Evolutionary conservation across 2,329 filamentous ascomycete genomes (phyloP).

Genomic region (Didymella sp.): DNA sequence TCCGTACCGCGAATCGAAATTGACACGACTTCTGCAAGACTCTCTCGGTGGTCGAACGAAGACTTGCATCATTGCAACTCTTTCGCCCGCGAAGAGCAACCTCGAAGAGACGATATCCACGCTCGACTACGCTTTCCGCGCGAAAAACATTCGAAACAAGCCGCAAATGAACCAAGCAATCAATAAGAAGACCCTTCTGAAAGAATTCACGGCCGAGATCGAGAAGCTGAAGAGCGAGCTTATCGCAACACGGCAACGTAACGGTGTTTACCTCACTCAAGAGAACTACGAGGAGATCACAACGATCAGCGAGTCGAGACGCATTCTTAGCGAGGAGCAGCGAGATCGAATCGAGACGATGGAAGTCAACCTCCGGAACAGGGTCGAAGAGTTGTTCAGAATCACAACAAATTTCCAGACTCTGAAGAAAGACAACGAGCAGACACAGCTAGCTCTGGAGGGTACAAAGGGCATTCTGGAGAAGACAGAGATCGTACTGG

Average conservation of each 20-base stretch:
- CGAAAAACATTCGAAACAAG: slow-evolving; percentile 98
- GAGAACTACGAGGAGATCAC: slow-evolving; percentile 91
- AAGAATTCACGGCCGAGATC: slow-evolving; percentile 90
- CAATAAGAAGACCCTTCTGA: slow-evolving; percentile 89
- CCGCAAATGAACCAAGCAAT: slow-evolving; percentile 92
- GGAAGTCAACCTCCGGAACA: slow-evolving; percentile 88
- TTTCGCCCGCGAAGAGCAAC: slow-evolving; percentile 93
- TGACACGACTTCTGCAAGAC: slow-evolving; percentile 93
- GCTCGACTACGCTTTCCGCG: slow-evolving; percentile 94
- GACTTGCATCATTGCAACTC: slow-evolving; percentile 97
- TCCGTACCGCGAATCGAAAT: slow-evolving; percentile 91
- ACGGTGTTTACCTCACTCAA: slow-evolving; percentile 91
- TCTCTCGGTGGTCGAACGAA: slow-evolving; percentile 95
- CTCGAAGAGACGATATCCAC: slow-evolving; percentile 98
- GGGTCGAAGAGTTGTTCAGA: slow-evolving; percentile 88
- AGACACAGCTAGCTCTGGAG: slow-evolving; percentile 73
- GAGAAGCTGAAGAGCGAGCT: slow-evolving; percentile 94
- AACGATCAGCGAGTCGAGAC: slow-evolving; percentile 86
- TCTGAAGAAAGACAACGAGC: slow-evolving; percentile 88
- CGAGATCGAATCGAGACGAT: slow-evolving; percentile 89
- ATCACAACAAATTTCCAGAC: slow-evolving; percentile 86
- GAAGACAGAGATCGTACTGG: slow-evolving; percentile 84
- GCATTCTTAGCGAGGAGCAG: slow-evolving; percentile 92
- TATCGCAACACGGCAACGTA: slow-evolving; percentile 88
- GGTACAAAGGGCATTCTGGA: slow-evolving; percentile 82